Base-by-base conservation (phyloP, 148 eudicot species). In the Simmondsia chinensis region DNA sequence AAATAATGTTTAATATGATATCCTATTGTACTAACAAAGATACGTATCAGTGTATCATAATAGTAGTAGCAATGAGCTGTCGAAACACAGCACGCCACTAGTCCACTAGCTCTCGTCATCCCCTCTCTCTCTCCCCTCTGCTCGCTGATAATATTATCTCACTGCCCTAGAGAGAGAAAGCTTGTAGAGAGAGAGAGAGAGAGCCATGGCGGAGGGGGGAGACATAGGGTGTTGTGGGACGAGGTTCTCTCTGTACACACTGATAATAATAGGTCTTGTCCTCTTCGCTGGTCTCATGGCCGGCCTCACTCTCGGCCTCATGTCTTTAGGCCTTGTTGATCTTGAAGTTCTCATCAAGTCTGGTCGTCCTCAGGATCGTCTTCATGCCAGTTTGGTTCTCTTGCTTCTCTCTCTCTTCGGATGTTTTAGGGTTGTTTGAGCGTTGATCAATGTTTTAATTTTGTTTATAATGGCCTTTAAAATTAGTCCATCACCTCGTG, bases 271-370 rank as follows among this genome's bases (percentile, higher is more conserved):
- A 9, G 83, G 93, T 1, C 53, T 89, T 12, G 95, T 89, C 14
- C 2, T 10, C 7, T 89, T 89, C 57, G 95, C 97, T 23, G 97
- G 97, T 20, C 48, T 81, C 7, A 89, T 89, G 97, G 97, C 95
- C 17, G 97, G 97, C 26, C 72, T 84, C 9, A 89, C 95, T 11
- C 79, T 89, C 10, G 95, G 97, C 0, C 77, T 89, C 30, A 89
- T 89, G 97, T 89, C 97, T 13, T 74, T 89, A 17, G 93, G 82
- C 18, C 87, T 84, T 48, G 95, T 89, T 51, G 97, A 89, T 67
- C 95, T 89, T n/a, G 97, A 89, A 63, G 97, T 89, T 32, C 82
- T 89, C 32, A 78, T 80, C 54, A 76, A 70, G 66, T 63, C 95
- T 2, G 95, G 97, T 12, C 82, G 93, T 20, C 84, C 97, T 20